Base-by-base conservation (phyloP, 768 basidiomycete species). In the Mycena metata region DNA sequence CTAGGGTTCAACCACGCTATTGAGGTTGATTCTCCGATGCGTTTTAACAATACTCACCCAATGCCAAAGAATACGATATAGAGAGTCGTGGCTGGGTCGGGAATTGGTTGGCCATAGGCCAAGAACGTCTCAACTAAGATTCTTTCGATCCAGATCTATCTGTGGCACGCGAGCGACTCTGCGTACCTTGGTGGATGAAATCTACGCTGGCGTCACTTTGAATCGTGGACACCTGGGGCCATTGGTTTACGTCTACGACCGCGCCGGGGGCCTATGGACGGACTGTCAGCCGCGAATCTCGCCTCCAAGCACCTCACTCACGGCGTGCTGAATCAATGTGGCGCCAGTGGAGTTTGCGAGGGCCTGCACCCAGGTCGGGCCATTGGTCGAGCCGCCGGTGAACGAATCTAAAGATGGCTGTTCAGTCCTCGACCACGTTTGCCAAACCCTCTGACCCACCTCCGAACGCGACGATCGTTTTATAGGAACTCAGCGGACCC, bases 391-490 rank as follows among this genome's bases (percentile, higher is more conserved):
- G 0, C 84, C 84, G 0, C 84, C 84, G 0, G 83, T 83, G n/a
- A 78, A 77, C 0, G 83, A 76, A 60, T 78, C 70, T 8, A 80
- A 76, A 9, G 33, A 46, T n/a, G 17, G 39, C 10, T 43, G 41
- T 11, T 49, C 9, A 46, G 15, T 35, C 30, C 15, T 23, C 41
- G 11, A 1, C 15, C 12, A 42, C 19, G 21, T 16, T n/a, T 24
- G 19, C 35, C 6, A 23, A 11, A 19, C 19, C 30, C 30, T 50
- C 16, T 16, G 7, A 61, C 80, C 36, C 69, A 85, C 86, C 60
- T 54, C 86, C 86, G 66, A 88, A 88, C 0, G 86, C 78, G 7
- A 88, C 86, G 46, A 88, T 84, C 3, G 83, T 86, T 64, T 80
- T 83, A 64, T 83, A 82, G 6, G 65, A 67, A 8, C 66, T 64